Percentiles rank a stretch among this genome's conserved stretches.
phyloP scores from a whole-genome alignment of 495 filamentous ascomycete genomes.

The Penicillium egyptiacum region DNA sequence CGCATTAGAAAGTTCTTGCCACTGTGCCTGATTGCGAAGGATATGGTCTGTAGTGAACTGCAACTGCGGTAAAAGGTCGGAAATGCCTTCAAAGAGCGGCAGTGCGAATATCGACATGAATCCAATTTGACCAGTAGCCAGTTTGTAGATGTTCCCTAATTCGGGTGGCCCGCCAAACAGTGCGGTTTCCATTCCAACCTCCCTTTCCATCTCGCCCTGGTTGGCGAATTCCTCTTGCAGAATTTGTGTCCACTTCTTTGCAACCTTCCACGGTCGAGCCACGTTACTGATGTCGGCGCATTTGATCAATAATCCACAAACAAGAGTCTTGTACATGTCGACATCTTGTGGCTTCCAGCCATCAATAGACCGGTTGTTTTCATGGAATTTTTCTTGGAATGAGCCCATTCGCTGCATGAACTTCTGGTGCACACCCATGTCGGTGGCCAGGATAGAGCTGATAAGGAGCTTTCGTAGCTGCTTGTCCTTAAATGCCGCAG shows the following conservation, averaged over 20 bases:
- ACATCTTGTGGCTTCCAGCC: conserved; percentile 71
- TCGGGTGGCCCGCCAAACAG: conserved; percentile 81
- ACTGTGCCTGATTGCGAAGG: conserved; percentile 66
- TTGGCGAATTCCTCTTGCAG: conserved; percentile 91
- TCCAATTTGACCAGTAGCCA: conserved; percentile 84
- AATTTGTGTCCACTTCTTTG: conserved; percentile 83
- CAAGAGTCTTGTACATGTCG: conserved; percentile 70
- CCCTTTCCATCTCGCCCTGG: conserved; percentile 87
- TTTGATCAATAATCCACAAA: conserved; percentile 90
- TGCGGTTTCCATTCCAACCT: conserved; percentile 81
- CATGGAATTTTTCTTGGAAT: conserved; percentile 71
- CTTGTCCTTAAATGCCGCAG: conserved; percentile 67
- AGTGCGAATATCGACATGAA: conserved; percentile 96
- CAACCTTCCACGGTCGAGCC: conserved; percentile 77
- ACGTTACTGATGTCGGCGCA: conserved; percentile 99
- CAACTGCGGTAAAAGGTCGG: conserved; percentile 81
- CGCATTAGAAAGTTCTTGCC: conserved; percentile 66
- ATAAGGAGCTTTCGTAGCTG: conserved; percentile 88
- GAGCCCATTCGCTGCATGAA: conserved; percentile 85
- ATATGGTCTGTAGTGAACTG: conserved; percentile 80
- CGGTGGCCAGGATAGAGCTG: conserved; percentile 90
- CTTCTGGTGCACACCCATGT: conserved; percentile 95
- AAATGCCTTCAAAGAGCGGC: conserved; percentile 83
- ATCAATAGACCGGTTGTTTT: conserved; percentile 56
- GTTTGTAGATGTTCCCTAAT: conserved; percentile 73